Base-by-base conservation (phyloP, 2,329 filamentous ascomycete species). In the Pseudogymnoascus sp. region DNA sequence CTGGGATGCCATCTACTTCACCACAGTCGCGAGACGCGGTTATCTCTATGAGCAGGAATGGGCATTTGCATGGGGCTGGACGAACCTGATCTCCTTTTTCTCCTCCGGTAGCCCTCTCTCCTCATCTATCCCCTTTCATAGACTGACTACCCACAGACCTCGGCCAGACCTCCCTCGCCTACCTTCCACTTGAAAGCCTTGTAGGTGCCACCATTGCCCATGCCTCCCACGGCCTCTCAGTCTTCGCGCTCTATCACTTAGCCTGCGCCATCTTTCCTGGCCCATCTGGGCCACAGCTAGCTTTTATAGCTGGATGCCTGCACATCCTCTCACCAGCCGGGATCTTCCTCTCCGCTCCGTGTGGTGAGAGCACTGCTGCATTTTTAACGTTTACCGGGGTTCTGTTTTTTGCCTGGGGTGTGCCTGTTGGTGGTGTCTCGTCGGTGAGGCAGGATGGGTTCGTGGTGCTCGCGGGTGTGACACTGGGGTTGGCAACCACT, bases 281-380 rank as follows among this genome's bases (percentile, higher is more conserved):
- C 65, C 70, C 69, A n/a, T 60, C 53, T 60, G 28, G 71, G 62
- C 63, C 74, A 66, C 66, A 78, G 73, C 74, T 88, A 42, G 83
- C 90, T 1, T 86, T 93, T 65, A 72, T 89, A 21, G 82, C 91
- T 7, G 85, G 91, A 2, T 77, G 83, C 14, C 78, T 97, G 59
- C 91, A 97, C 74, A 82, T 96, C 63, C 72, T 97, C 59, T 95
- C 90, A 0, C 93, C 95, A 0, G 95, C 90, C 0, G 93, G 93
- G 0, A 76, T 97, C 2, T 97, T 99, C 72, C 83, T 99, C 16
- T 93, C 89, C 0, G 88, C 93, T 0, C 91, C 93, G 0, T 96
- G 95, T 74, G 83, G 86, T 8, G 95, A 99, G 77, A 86, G 89
- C 66, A 75, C 88, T 0, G 97, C 92, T 74, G 87, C 93, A 0